phyloP scores from a whole-genome alignment of 257 asterid species.

The Penstemon barbatus region DNA sequence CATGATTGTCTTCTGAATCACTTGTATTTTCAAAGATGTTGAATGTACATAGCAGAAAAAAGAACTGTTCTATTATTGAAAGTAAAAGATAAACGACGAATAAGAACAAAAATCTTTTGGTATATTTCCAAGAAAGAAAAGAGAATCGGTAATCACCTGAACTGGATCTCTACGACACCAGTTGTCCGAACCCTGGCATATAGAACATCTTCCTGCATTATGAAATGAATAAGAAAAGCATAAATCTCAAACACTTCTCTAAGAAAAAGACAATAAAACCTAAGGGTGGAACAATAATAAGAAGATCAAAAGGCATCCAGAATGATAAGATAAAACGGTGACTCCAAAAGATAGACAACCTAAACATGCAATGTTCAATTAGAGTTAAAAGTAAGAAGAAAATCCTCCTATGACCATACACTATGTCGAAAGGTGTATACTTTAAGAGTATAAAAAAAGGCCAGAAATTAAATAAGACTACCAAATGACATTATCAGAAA shows the following conservation, averaged over 20 bases:
- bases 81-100: constrained; percentile 3
- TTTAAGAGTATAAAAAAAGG: not conserved
- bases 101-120: constrained; percentile 9
- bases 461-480: not conserved
- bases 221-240: constrained; percentile 30
- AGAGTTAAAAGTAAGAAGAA: too few relatives aligned
- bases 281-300: constrained; percentile 5
- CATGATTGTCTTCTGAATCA: constrained; percentile 12
- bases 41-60: constrained; percentile 21
- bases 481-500: constrained; percentile 5
- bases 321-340: not conserved
- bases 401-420: too few relatives aligned
- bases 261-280: constrained; percentile 1
- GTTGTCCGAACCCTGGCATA: constrained; percentile 97
- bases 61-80: constrained; percentile 10
- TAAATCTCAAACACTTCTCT: constrained; percentile 18
- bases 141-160: constrained; percentile 67
- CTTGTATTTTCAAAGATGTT: constrained; percentile 21
- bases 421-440: too few relatives aligned
- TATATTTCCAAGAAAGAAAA: constrained; percentile 8
- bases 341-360: constrained; percentile 4
- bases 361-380: constrained; percentile 2
- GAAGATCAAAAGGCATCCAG: not conserved
- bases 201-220: constrained; percentile 94
- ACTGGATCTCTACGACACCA: constrained; percentile 97